Base-by-base conservation (phyloP, 345 rosid species). In the Linum trigynum region DNA sequence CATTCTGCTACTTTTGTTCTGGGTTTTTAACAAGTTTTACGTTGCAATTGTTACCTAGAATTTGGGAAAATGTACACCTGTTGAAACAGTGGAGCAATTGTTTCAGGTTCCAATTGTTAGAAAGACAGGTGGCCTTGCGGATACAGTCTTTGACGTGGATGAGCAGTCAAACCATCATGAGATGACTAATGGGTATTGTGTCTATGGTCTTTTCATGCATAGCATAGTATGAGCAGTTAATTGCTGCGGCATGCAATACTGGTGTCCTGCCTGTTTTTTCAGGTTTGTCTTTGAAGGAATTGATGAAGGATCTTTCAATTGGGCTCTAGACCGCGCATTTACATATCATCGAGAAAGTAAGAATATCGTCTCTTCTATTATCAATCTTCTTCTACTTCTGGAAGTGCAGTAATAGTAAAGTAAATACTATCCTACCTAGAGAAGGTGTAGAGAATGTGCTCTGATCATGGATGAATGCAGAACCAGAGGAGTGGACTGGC, bases 61-160 rank as follows among this genome's bases (percentile, higher is more conserved):
- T 23, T 23, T 23, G 32, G 32, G 1, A 23, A 23, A 23, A 23
- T 23, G 32, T 23, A 23, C 45, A 0, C 45, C 45, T 41, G 45
- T 41, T 41, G 5, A 41, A 4, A 8, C 45, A 4, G 45, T 41
- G 45, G 32, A 61, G 57, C 61, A 48, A 48, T 58, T 67, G 15
- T 68, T 77, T 67, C 77, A 83, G 85, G 79, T 83, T 37, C 88
- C 85, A 0, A 57, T 81, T 36, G 88, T 83, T 40, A 81, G 85
- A 71, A 83, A 79, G 71, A 83, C 88, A 0, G 85, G 88, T 62
- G 88, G 88, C 75, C 85, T 83, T 67, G 85, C 82, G 23, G 88
- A 81, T 76, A 83, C 83, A 3, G 88, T 83, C 55, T 77, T 77
- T 51, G 85, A 81, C 77, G 63, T 83, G 53, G 87, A 81, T 66